These are phyloP conservation scores for Collybia sp. DNA, from an alignment of 768 basidiomycete genomes.

Conservation along the genomic window DNA sequence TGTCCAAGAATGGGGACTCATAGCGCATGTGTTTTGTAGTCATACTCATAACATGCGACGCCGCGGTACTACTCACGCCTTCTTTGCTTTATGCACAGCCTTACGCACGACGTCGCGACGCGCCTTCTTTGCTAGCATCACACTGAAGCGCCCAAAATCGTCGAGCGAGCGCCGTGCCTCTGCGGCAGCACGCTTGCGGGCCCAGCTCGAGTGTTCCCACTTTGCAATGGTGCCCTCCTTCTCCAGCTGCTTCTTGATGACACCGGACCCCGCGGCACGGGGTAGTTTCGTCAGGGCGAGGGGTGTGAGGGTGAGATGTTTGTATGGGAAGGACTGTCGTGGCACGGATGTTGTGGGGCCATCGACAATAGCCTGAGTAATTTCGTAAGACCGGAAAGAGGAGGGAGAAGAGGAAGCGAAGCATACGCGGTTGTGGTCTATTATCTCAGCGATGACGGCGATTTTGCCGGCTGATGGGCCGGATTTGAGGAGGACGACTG, in stretches of 20 bases:
- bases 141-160: conserved; percentile 90
- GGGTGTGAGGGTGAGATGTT: conserved; percentile 88
- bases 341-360: conserved; percentile 90
- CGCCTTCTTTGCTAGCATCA: conserved; percentile 87
- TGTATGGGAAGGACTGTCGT: conserved; percentile 89
- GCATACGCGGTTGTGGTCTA: conserved; percentile 96
- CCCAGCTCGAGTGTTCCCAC: conserved; percentile 89
- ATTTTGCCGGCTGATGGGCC: conserved; percentile 86
- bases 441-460: conserved; percentile 95
- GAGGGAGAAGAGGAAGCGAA: not conserved
- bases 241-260: conserved; percentile 83
- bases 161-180: conserved; percentile 71
- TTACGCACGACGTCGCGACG: conserved; percentile 78
- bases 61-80: conserved; percentile 25
- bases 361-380: conserved; percentile 84
- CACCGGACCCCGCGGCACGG: conserved; percentile 78
- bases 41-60: too few species aligned
- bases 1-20: too few species aligned
- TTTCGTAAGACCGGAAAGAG: not conserved
- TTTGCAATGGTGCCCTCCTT: conserved; percentile 79
- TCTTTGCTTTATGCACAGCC: conserved; percentile 50
- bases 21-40: too few species aligned
- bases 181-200: conserved; percentile 74
- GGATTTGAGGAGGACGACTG: conserved; percentile 90
- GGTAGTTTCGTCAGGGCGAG: conserved; percentile 79